These are phyloP conservation scores for Batkoa obscura DNA, from an alignment of 371 early-diverging fungal genomes.

Conservation along the genomic window DNA sequence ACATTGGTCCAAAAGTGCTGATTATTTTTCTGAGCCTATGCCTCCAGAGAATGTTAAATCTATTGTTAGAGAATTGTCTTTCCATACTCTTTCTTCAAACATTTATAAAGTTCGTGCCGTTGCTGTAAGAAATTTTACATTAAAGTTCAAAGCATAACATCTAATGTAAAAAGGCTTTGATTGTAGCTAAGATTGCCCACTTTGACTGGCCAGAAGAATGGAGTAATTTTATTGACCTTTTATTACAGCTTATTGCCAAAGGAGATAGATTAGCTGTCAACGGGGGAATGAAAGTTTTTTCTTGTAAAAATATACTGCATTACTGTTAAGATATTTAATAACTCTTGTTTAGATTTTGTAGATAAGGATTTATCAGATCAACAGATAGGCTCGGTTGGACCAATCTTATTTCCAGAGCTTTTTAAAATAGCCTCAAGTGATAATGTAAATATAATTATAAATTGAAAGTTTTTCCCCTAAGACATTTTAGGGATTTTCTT, in stretches of 20 bases:
- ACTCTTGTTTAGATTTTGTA: neutral
- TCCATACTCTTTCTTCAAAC: slow-evolving; percentile 31
- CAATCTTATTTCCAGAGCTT: slow-evolving; percentile 1
- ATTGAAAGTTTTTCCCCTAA: too few relatives aligned
- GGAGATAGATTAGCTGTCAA: slow-evolving; percentile 52
- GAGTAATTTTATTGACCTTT: slow-evolving; percentile 69
- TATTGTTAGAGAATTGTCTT: slow-evolving; percentile 22
- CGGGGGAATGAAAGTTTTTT: slow-evolving; percentile 71
- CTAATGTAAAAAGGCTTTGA: slow-evolving; percentile 37
- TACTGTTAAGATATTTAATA: neutral
- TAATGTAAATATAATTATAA: neutral
- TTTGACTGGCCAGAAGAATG: slow-evolving; percentile 89
- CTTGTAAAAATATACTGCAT: slow-evolving; percentile 5
- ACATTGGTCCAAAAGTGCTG: slow-evolving; percentile 50
- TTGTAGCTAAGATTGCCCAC: slow-evolving; percentile 71
- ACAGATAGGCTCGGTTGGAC: neutral
- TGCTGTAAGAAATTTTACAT: slow-evolving; percentile 14
- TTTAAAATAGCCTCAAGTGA: neutral
- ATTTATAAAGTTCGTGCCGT: slow-evolving; percentile 36
- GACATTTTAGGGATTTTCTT: neutral
- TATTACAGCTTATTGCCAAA: slow-evolving; percentile 44
- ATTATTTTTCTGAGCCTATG: slow-evolving; percentile 35
- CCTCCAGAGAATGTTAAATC: slow-evolving; percentile 24
- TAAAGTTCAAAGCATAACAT: neutral
- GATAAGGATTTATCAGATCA: slow-evolving; percentile 2